Evolutionary conservation across 2,329 filamentous ascomycete species (phyloP).

Genomic region (Aspergillus brunneoviolaceus): DNA sequence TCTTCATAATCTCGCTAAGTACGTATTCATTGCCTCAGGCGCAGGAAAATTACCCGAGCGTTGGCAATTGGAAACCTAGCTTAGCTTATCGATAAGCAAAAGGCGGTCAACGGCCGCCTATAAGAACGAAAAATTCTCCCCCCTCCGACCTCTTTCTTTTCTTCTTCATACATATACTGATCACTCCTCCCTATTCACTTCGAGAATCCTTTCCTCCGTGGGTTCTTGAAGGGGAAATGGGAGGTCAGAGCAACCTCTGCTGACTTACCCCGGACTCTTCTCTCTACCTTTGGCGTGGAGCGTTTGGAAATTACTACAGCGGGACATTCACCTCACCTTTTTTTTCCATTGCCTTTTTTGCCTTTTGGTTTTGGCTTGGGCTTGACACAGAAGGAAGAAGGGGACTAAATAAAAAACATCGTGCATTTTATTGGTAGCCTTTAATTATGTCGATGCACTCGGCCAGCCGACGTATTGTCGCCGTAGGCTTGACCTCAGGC

Average conservation of each 20-base stretch:
- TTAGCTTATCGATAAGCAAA: slow-evolving; percentile 37
- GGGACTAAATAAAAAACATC: too few species aligned
- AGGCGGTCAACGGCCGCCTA: slow-evolving; percentile 23
- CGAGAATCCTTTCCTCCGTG: slow-evolving; percentile 38
- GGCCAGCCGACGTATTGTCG: slow-evolving; percentile 57
- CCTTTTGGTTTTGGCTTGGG: too few species aligned
- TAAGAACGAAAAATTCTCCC: slow-evolving; percentile 26
- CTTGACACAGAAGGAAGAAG: background rate
- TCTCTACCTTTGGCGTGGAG: slow-evolving; percentile 41
- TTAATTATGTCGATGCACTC: slow-evolving; percentile 50
- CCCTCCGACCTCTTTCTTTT: slow-evolving; percentile 29
- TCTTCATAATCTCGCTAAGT: too few species aligned
- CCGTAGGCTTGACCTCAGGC: slow-evolving; percentile 51
- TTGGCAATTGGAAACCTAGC: background rate
- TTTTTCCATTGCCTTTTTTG: background rate
- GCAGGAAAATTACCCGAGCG: too few species aligned
- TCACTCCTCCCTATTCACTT: slow-evolving; percentile 50
- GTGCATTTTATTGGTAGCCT: background rate
- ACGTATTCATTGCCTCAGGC: too few species aligned
- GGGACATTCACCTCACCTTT: slow-evolving; percentile 34
- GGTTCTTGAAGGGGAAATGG: slow-evolving; percentile 49
- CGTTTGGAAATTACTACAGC: slow-evolving; percentile 50
- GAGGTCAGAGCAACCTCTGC: slow-evolving; percentile 44
- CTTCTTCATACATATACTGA: slow-evolving; percentile 40
- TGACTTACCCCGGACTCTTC: slow-evolving; percentile 49